Base-by-base conservation (phyloP, 257 asterid species). In the Nicotiana knightiana region DNA sequence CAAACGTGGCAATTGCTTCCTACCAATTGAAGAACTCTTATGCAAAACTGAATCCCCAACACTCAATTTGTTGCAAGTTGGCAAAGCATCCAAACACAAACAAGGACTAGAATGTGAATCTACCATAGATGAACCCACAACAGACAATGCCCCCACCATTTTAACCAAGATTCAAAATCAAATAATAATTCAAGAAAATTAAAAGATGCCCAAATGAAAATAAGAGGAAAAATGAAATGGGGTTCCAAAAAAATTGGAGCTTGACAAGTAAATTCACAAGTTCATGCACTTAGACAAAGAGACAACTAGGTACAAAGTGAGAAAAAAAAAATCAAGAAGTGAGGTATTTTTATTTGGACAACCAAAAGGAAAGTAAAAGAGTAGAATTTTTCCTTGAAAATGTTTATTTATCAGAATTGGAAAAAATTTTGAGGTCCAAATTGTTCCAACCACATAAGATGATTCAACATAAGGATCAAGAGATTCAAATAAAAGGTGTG, bases 111-210 rank as follows among this genome's bases (percentile, higher is more conserved):
- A 18, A 81, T 82, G 90, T 32, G 88, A 83, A 83, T 92, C 93
- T 37, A 89, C 88, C 85, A 88, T 43, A 15, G 96, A 78, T 55
- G 96, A 89, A 73, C 88, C 91, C 81, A 88, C 92, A 66, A 88
- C 89, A 67, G 91, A 89, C 10, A 89, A 88, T 33, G 91, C 88
- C 71, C 90, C 93, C 35, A 83, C 89, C 97, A 90, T 90, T 77
- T 80, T 84, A 54, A 18, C 21, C 63, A 54, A 21, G 18, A 80
- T 30, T 39, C 43, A 70, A 9, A 39, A 67, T 26, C 76, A 76
- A 81, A 28, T 28, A 84, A 8, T 43, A 75, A 37, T 54, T 71
- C 62, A 73, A 81, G 83, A 83, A 67, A 43, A 84, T 9, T 39
- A 51, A 37, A 75, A 53, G 79, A 58, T n/a, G 62, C 84, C 84